Percentiles rank a stretch among this genome's conserved stretches.
Conservation (phyloP, 495 filamentous ascomycete genomes). For the Aspergillus affinis region DNA sequence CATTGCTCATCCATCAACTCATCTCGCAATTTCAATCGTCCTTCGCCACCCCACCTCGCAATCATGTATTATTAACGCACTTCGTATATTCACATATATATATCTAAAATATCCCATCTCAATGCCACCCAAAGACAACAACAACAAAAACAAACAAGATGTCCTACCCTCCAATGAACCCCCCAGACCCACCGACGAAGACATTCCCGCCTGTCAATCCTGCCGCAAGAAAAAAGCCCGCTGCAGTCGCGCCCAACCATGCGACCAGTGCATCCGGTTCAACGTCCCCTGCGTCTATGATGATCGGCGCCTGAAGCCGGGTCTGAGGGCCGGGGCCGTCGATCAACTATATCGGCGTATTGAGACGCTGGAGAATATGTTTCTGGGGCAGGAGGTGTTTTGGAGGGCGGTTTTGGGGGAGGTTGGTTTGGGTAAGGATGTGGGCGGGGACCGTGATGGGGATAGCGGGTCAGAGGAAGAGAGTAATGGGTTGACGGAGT, state of each 20-base stretch:
- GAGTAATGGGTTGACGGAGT: not conserved
- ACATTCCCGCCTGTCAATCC: constrained; percentile 35
- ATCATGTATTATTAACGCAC: too few relatives aligned
- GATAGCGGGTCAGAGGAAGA: too few relatives aligned
- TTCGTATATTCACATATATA: too few relatives aligned
- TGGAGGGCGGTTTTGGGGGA: constrained; percentile 26
- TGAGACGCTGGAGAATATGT: constrained; percentile 34
- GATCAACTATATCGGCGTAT: constrained; percentile 38
- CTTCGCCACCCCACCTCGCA: not conserved
- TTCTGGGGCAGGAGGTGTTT: constrained; percentile 29
- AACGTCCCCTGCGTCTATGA: constrained; percentile 36
- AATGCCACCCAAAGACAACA: too few relatives aligned
- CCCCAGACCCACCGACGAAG: constrained; percentile 15
- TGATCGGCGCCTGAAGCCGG: constrained; percentile 35
- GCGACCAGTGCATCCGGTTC: constrained; percentile 35
- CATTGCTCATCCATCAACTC: not conserved
- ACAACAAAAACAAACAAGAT: not conserved
- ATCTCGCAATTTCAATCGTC: not conserved
- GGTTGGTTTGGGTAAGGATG: not conserved
- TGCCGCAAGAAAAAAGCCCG: constrained; percentile 44
- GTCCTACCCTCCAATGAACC: not conserved
- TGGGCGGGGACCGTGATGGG: not conserved
- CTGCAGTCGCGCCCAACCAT: constrained; percentile 39
- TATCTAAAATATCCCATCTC: too few relatives aligned
- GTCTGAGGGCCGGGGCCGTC: constrained; percentile 41